These are phyloP conservation scores for Limonomyces culmigenus DNA, from an alignment of 1,284 basidiomycete genomes.

Conservation along the genomic window DNA sequence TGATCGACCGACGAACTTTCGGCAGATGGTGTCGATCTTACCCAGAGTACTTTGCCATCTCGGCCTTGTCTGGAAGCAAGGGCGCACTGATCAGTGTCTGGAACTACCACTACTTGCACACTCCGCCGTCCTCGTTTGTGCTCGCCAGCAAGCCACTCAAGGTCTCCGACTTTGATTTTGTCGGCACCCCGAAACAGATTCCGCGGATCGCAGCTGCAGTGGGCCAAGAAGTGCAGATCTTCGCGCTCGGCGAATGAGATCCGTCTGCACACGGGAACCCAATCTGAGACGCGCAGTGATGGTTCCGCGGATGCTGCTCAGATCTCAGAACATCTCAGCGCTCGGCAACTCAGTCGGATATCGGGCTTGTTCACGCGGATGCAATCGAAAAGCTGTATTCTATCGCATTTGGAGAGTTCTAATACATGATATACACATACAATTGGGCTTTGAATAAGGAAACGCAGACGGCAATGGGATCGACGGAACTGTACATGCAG, in stretches of 20 bases:
- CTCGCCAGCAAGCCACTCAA: slow-evolving; percentile 43
- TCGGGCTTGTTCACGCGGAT: too few species aligned
- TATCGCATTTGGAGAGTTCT: too few species aligned
- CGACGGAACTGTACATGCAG: too few species aligned
- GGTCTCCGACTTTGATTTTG: slow-evolving; percentile 61
- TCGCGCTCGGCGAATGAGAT: not conserved
- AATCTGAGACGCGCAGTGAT: too few species aligned
- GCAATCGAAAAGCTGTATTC: too few species aligned
- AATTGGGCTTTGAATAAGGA: too few species aligned
- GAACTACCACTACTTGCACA: slow-evolving; percentile 42
- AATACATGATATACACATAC: too few species aligned
- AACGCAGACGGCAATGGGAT: too few species aligned
- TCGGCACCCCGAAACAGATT: slow-evolving; percentile 29
- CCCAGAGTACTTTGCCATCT: slow-evolving; percentile 59
- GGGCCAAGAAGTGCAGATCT: slow-evolving; percentile 27
- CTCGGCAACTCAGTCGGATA: too few species aligned
- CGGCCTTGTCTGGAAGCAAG: slow-evolving; percentile 32
- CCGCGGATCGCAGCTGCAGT: slow-evolving; percentile 51
- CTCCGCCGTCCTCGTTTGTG: slow-evolving; percentile 39
- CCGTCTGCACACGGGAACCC: too few species aligned
- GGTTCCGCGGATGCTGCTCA: too few species aligned
- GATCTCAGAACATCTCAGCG: too few species aligned
- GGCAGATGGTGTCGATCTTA: slow-evolving; percentile 59
- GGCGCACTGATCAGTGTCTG: slow-evolving; percentile 57
- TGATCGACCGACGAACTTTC: not conserved